A percentile compares a stretch with the other conserved stretches of the same genome.
Evolutionary conservation across 495 filamentous ascomycete species (phyloP).

Genomic region (Penicillium robsamsonii): DNA sequence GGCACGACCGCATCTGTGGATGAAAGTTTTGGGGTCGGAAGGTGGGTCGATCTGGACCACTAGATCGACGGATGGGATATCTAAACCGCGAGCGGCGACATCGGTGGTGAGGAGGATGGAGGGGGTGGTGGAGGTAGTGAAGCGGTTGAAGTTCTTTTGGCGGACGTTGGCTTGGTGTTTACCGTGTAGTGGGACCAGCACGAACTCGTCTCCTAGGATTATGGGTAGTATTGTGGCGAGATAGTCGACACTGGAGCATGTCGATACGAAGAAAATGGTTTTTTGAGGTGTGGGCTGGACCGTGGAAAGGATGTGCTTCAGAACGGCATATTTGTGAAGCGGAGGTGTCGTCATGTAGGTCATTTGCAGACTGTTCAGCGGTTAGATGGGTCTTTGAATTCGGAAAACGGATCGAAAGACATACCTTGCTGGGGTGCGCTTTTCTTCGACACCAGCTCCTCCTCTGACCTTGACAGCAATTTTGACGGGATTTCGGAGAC

Average conservation of each 20-base stretch:
- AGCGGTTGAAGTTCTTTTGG: constrained; percentile 76
- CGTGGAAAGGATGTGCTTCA: constrained; percentile 66
- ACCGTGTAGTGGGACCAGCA: constrained; percentile 79
- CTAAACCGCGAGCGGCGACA: constrained; percentile 81
- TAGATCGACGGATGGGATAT: constrained; percentile 92
- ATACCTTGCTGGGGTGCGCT: constrained; percentile 76
- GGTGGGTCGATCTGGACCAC: constrained; percentile 92
- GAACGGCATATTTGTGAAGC: constrained; percentile 70
- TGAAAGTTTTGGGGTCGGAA: constrained; percentile 88
- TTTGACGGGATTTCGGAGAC: constrained; percentile 89
- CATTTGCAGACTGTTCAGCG: constrained; percentile 67
- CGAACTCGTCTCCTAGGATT: constrained; percentile 54
- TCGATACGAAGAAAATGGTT: constrained; percentile 91
- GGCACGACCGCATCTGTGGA: constrained; percentile 91
- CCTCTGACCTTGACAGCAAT: constrained; percentile 88
- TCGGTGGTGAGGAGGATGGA: constrained; percentile 85
- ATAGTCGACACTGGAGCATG: constrained; percentile 94
- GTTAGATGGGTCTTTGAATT: constrained; percentile 11
- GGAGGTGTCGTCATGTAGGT: constrained; percentile 75
- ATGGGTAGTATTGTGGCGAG: constrained; percentile 76
- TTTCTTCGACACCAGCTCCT: constrained; percentile 70
- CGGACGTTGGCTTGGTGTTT: constrained; percentile 79
- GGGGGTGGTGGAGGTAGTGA: constrained; percentile 63
- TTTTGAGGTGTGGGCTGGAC: constrained; percentile 71
- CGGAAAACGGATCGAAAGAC: not conserved